Evolutionary conservation across 257 asterid genomes (phyloP).

Genomic region (Nicotiana tomentosiformis): DNA sequence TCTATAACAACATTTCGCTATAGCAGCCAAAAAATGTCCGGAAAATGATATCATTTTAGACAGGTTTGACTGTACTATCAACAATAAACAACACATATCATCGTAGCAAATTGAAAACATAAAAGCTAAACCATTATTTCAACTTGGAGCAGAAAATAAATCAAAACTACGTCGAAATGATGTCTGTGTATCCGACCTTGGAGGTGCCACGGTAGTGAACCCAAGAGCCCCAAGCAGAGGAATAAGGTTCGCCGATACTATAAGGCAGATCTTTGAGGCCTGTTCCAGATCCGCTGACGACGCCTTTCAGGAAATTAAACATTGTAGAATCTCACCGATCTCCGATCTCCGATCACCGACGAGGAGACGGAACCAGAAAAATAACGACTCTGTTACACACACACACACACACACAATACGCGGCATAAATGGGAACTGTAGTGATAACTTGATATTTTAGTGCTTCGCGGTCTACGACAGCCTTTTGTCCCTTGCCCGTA

Average conservation of each 20-base stretch:
- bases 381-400: too few species aligned
- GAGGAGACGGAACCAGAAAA: not conserved
- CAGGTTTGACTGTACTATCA: too few species aligned
- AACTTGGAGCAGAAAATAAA: not conserved
- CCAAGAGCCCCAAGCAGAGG: slow-evolving; percentile 99
- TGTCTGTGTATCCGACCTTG: slow-evolving; percentile 25
- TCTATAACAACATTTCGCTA: too few species aligned
- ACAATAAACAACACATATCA: not conserved
- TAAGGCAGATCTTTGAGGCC: slow-evolving; percentile 97
- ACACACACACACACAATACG: too few species aligned
- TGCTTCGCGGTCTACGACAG: too few species aligned
- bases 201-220: slow-evolving; percentile 89
- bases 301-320: slow-evolving; percentile 92
- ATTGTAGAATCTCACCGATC: slow-evolving; percentile 23
- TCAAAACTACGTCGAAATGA: not conserved
- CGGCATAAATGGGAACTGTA: too few species aligned
- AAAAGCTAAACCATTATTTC: not conserved
- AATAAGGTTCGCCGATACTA: slow-evolving; percentile 92
- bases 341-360: slow-evolving; percentile 4
- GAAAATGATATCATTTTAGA: too few species aligned
- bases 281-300: slow-evolving; percentile 88
- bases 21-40: too few species aligned
- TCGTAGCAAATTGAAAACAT: not conserved
- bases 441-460: too few species aligned
- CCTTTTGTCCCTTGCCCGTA: too few species aligned